phyloP scores from a whole-genome alignment of 2,329 filamentous ascomycete species.

The Xylariaceae sp. region DNA sequence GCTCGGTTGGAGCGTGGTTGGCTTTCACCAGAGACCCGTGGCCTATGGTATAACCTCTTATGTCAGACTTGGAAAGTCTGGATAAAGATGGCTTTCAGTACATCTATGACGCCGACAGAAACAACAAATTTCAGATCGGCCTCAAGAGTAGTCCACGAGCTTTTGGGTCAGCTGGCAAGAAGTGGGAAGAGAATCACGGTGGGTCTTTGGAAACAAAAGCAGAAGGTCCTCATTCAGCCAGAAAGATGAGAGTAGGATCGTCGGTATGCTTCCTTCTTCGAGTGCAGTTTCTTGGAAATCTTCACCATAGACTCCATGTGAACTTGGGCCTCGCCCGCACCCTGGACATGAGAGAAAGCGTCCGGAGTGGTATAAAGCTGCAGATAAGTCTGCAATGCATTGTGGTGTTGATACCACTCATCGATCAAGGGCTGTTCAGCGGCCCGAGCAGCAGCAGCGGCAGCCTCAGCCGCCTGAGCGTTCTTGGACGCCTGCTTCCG shows the following conservation, averaged over 20 bases:
- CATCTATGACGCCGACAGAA: too few relatives aligned
- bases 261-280: conserved; percentile 34
- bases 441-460: conserved; percentile 31
- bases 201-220: too few relatives aligned
- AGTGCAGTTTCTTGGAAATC: conserved; percentile 40
- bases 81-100: too few relatives aligned
- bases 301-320: conserved; percentile 50
- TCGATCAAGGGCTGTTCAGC: conserved; percentile 43
- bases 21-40: too few relatives aligned
- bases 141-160: too few relatives aligned
- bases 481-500: conserved; percentile 49
- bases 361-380: conserved; percentile 46
- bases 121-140: too few relatives aligned
- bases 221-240: conserved; percentile 31
- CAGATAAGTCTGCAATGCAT: conserved; percentile 58
- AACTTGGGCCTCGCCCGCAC: conserved; percentile 48
- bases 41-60: too few relatives aligned
- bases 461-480: conserved; percentile 30
- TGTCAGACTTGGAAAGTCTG: too few relatives aligned
- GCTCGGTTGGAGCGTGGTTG: too few relatives aligned
- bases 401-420: conserved; percentile 60
- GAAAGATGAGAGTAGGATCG: conserved; percentile 34
- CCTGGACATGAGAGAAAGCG: conserved; percentile 50
- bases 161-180: too few relatives aligned
- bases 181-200: too few relatives aligned